Conservation (phyloP, 2,329 filamentous ascomycete genomes). For the Apiospora koreana region DNA sequence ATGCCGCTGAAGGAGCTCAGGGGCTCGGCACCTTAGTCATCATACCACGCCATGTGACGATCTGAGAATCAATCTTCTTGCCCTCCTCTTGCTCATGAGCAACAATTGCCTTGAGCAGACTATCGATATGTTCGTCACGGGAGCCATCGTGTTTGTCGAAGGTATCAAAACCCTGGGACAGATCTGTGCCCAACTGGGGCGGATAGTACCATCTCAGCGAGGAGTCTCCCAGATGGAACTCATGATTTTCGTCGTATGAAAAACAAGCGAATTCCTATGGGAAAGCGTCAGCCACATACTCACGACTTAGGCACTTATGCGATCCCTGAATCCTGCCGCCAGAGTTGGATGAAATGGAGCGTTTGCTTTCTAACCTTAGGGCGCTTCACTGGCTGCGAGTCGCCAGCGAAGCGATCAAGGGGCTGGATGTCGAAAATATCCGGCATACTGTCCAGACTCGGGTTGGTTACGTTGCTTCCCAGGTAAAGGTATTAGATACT, state of each 20-base stretch:
- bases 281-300: neutral
- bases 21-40: constrained; percentile 79
- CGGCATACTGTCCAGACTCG: constrained; percentile 19
- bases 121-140: constrained; percentile 84
- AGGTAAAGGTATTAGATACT: no score
- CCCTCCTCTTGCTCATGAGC: constrained; percentile 70
- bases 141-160: constrained; percentile 84
- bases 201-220: constrained; percentile 89
- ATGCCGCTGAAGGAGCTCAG: neutral
- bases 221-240: constrained; percentile 73
- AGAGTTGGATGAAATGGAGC: neutral
- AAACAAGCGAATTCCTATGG: constrained; percentile 84
- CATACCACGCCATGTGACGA: constrained; percentile 96
- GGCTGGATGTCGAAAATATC: constrained; percentile 65
- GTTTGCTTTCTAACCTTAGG: constrained; percentile 59
- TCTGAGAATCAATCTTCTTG: constrained; percentile 69
- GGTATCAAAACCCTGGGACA: constrained; percentile 77
- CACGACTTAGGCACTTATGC: neutral
- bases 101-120: constrained; percentile 74
- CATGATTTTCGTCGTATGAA: constrained; percentile 85
- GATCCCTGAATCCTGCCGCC: neutral
- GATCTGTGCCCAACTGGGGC: constrained; percentile 67
- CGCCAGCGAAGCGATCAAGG: constrained; percentile 66
- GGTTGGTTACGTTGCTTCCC: neutral
- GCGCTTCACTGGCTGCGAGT: constrained; percentile 70